These are phyloP conservation scores for Anastatica hierochuntica DNA, from an alignment of 345 rosid genomes.

Conservation along the genomic window DNA sequence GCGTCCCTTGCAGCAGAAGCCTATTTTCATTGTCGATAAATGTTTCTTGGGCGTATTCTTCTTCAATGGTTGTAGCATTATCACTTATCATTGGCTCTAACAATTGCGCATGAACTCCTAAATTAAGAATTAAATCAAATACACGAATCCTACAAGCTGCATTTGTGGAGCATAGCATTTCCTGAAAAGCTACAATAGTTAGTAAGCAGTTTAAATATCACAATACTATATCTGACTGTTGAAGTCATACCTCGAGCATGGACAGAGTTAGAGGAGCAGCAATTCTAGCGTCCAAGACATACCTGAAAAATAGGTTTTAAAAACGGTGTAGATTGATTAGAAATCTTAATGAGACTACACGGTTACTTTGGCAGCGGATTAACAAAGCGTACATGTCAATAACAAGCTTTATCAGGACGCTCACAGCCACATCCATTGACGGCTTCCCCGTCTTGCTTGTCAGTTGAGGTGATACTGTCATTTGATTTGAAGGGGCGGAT, in stretches of 20 bases:
- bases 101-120: conserved; percentile 94
- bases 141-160: conserved; percentile 76
- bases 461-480: conserved; percentile 71
- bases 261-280: conserved; percentile 97
- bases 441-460: conserved; percentile 76
- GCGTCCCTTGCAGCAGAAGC: conserved; percentile 40
- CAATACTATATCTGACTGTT: not conserved
- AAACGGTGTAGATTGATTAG: not conserved
- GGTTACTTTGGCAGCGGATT: not conserved
- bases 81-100: conserved; percentile 71
- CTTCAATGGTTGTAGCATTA: conserved; percentile 69
- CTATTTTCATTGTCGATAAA: conserved; percentile 47
- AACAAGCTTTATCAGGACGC: conserved; percentile 93
- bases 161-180: conserved; percentile 82
- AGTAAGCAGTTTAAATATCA: conserved; percentile 20
- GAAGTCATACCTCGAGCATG: conserved; percentile 75
- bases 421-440: conserved; percentile 89
- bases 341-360: conserved; percentile 10
- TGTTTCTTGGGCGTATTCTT: conserved; percentile 68
- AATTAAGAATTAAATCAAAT: conserved; percentile 90
- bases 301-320: conserved; percentile 44
- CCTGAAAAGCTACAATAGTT: conserved; percentile 42
- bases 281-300: conserved; percentile 86
- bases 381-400: conserved; percentile 74
- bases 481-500: conserved; percentile 42